Conservation (phyloP, 495 filamentous ascomycete species). For the Trichoderma erinaceum region DNA sequence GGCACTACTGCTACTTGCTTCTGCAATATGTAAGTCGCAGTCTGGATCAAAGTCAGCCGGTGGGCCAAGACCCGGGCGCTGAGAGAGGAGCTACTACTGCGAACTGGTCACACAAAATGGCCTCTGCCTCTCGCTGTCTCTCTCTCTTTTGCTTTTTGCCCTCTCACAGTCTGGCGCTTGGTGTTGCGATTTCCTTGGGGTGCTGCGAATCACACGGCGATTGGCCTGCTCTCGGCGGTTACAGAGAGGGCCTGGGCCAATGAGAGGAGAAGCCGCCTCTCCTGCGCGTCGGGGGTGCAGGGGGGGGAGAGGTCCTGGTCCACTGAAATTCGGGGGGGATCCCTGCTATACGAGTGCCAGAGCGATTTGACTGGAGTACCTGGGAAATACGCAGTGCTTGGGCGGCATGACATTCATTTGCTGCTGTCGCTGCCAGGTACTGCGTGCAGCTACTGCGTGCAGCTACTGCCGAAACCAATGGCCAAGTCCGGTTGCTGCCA, state of each 20-base stretch:
- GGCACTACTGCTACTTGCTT: background rate
- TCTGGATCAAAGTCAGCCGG: no score
- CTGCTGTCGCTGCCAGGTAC: background rate
- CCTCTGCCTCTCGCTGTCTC: background rate
- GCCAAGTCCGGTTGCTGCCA: background rate
- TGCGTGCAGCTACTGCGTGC: background rate
- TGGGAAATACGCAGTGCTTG: background rate
- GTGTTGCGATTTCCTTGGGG: background rate
- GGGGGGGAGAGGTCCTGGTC: background rate
- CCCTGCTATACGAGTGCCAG: background rate
- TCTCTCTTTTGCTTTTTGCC: background rate
- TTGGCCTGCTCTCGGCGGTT: conserved; percentile 14
- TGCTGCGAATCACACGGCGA: background rate
- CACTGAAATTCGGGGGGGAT: background rate
- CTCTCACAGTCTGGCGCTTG: background rate
- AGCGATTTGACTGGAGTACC: background rate
- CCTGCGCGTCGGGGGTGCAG: conserved; percentile 1
- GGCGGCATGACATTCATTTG: background rate
- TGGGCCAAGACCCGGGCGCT: no score
- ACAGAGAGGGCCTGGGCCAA: conserved; percentile 13
- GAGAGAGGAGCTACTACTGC: background rate
- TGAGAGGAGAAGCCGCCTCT: conserved; percentile 10
- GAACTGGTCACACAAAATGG: background rate
- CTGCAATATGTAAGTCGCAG: no score
- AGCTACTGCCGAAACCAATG: background rate